Evolutionary conservation across 2,329 filamentous ascomycete genomes (phyloP), one percentile per base, ranked within the genome.

Genomic region (Epichloe uncinata): DNA sequence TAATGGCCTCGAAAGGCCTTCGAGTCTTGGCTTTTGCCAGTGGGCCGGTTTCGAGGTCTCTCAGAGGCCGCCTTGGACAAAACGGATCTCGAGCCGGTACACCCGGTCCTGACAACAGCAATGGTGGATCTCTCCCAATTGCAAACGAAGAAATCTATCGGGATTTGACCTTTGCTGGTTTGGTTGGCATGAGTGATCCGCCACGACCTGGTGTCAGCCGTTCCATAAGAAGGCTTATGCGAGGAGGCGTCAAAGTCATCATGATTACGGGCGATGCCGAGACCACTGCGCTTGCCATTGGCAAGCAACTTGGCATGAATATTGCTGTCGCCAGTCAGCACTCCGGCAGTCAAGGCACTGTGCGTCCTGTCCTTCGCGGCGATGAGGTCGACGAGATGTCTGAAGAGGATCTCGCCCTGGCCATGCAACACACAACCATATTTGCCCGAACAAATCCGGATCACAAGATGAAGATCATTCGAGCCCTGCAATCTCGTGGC

Each of bases 261-360:
- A 98, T 98, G 93, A 97, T 98, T 57, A 98, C 93, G 9, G 93
- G 93, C 52, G 93, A 98, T 65, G 88, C 93, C 15, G 89, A 97
- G 64, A 88, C 88, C 1, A 98, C 93, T 3, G 93, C 93, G 2
- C 75, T 96, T 43, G 93, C 93, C 0, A 97, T 98, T 63, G 93
- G 87, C 33, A 87, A 79, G 66, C 91, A 95, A 61, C 75, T 98
- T n/a, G 93, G 93, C 40, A 98, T 98, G 87, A 81, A 83, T 2
- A 79, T 97, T 50, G 77, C 75, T 11, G 66, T 68, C 49, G 71
- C 71, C 55, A 77, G 68, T 53, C 76, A 67, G 53, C 74, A 74
- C 60, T 71, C 67, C 42, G 66, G 67, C 51, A 76, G 75, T 62
- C 74, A 81, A 67, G 68, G 77, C 59, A 72, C 79, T 55, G 67